Conservation (phyloP, 495 filamentous ascomycete genomes). For the Xylaria curta region DNA sequence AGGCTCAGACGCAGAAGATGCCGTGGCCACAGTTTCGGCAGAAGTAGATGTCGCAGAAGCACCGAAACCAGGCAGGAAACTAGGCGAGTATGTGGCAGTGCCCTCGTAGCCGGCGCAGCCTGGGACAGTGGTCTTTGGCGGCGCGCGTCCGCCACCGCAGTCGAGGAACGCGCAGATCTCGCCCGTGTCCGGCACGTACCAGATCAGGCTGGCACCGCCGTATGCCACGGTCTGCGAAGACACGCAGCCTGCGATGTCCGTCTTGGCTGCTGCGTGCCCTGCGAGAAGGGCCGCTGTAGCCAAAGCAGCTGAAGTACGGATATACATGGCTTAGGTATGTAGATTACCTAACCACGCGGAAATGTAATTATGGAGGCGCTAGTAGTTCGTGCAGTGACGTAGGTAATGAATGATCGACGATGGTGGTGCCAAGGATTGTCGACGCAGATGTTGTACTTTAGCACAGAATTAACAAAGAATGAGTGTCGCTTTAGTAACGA, state of each 20-base stretch:
- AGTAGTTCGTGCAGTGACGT: not conserved
- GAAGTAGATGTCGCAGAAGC: conserved; percentile 19
- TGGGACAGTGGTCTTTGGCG: conserved; percentile 64
- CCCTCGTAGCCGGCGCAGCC: conserved; percentile 64
- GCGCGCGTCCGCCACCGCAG: conserved; percentile 69
- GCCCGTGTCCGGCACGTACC: conserved; percentile 61
- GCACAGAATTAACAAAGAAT: not conserved
- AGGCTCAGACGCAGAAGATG: conserved; percentile 26
- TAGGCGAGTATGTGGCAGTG: conserved; percentile 59
- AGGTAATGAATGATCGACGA: not conserved
- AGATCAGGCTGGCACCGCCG: conserved; percentile 53
- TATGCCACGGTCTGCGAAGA: conserved; percentile 40
- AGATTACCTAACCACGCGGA: not conserved
- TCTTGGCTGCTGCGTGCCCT: conserved; percentile 47
- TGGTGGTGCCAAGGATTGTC: not conserved
- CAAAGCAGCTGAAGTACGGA: conserved; percentile 26
- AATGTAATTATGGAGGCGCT: not conserved
- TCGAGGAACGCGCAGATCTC: conserved; percentile 67
- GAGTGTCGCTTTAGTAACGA: conserved; percentile 9
- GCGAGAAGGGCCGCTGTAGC: conserved; percentile 33
- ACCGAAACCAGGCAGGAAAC: conserved; percentile 52
- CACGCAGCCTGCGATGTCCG: conserved; percentile 54
- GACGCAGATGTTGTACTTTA: not conserved
- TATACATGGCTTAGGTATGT: conserved; percentile 32
- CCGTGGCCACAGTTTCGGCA: conserved; percentile 25